phyloP scores from a whole-genome alignment of 1,284 basidiomycete genomes.

The Rhodotorula glutinis region DNA sequence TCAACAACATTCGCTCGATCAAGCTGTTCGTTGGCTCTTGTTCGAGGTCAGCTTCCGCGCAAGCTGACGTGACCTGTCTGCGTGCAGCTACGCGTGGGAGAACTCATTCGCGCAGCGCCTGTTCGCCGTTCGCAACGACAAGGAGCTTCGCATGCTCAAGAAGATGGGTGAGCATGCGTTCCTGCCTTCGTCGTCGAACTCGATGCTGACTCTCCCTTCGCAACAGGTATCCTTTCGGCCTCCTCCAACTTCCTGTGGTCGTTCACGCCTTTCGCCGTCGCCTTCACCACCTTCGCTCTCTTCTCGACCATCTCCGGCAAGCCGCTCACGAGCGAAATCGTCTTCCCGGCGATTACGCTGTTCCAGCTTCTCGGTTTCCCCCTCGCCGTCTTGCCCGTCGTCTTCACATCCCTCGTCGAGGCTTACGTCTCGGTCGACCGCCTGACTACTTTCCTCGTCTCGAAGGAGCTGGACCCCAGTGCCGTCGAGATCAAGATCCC shows the following conservation, averaged over 20 bases:
- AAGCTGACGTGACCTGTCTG: neutral
- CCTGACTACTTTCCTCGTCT: slow-evolving; percentile 70
- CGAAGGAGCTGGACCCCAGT: slow-evolving; percentile 75
- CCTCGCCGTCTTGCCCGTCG: slow-evolving; percentile 57
- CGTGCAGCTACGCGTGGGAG: slow-evolving; percentile 60
- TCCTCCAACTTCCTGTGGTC: slow-evolving; percentile 42
- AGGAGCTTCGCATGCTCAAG: slow-evolving; percentile 74
- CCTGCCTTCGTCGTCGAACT: neutral
- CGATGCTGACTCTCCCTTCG: no score
- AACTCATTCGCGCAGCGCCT: slow-evolving; percentile 75
- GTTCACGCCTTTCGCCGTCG: slow-evolving; percentile 62
- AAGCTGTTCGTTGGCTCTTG: slow-evolving; percentile 51
- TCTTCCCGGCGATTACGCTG: slow-evolving; percentile 90
- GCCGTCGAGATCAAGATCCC: slow-evolving; percentile 59
- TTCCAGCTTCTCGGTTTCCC: slow-evolving; percentile 90
- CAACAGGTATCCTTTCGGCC: slow-evolving; percentile 37
- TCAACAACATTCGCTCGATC: slow-evolving; percentile 81
- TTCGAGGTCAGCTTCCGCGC: neutral
- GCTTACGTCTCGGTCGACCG: slow-evolving; percentile 81
- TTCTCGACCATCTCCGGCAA: slow-evolving; percentile 66
- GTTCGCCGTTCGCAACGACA: slow-evolving; percentile 72
- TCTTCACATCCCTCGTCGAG: slow-evolving; percentile 71
- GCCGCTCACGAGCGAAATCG: slow-evolving; percentile 82
- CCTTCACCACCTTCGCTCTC: slow-evolving; percentile 80
- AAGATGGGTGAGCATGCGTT: slow-evolving; percentile 58